A percentile compares a stretch with the other conserved stretches of the same genome.
Conservation (phyloP, 768 basidiomycete genomes). For the Boletus rufocinnamomeus region DNA sequence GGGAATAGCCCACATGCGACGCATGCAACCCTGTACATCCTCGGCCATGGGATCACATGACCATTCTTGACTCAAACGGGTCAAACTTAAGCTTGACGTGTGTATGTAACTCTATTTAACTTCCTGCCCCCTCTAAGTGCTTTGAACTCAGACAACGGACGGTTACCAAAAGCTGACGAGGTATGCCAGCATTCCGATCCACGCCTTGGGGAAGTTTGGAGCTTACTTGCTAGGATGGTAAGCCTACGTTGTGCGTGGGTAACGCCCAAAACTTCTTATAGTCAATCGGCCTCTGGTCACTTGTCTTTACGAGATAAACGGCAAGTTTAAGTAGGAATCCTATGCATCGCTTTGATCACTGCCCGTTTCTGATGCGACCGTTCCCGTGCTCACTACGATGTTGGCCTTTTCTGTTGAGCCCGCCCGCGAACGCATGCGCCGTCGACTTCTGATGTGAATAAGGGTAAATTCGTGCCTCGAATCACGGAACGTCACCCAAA, state of each 20-base stretch:
- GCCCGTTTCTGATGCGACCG: neutral
- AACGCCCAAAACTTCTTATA: neutral
- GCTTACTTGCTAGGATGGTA: neutral
- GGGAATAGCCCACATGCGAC: constrained; percentile 3
- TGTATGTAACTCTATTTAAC: constrained; percentile 25
- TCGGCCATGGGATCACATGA: constrained; percentile 7
- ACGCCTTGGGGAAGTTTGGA: constrained; percentile 5
- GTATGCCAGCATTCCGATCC: constrained; percentile 17
- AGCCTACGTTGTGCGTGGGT: neutral
- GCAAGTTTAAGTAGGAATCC: constrained; percentile 7
- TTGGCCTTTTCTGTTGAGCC: neutral
- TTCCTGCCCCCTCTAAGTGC: neutral
- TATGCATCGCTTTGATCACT: constrained; percentile 7
- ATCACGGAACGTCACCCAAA: constrained; percentile 5
- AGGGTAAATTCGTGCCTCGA: neutral
- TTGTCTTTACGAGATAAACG: constrained; percentile 15
- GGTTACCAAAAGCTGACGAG: constrained; percentile 9
- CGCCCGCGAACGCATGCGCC: constrained; percentile 4
- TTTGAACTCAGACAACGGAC: constrained; percentile 21
- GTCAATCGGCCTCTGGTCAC: constrained; percentile 1
- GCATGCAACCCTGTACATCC: neutral
- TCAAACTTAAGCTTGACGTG: constrained; percentile 27
- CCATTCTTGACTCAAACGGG: constrained; percentile 1
- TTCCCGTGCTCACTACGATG: neutral
- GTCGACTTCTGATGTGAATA: constrained; percentile 1